These are phyloP conservation scores for Cladosporium halotolerans DNA, from an alignment of 2,329 filamentous ascomycete genomes.

Conservation along the genomic window DNA sequence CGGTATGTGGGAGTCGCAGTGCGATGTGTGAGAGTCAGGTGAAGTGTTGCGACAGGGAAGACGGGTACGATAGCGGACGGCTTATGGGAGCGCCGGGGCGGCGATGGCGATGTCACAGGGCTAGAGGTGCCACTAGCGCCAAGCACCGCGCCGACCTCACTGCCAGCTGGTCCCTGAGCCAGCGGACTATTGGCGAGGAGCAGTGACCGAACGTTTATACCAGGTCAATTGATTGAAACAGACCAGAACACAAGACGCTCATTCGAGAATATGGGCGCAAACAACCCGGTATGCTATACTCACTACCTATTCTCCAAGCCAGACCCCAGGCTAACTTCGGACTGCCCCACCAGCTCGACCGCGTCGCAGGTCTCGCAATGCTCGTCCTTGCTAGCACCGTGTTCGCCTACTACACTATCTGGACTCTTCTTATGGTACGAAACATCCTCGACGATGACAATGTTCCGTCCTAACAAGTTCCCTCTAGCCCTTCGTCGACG, in stretches of 20 bases:
- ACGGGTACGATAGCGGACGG: not conserved
- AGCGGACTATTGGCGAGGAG: not conserved
- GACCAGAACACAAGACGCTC: not conserved
- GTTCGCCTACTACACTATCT: slow-evolving; percentile 92
- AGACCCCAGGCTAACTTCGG: not conserved
- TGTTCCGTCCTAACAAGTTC: not conserved
- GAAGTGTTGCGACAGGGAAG: not conserved
- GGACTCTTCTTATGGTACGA: slow-evolving; percentile 92
- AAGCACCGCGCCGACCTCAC: not conserved
- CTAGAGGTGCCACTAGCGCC: not conserved
- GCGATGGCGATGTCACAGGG: slow-evolving; percentile 4
- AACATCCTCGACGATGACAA: not conserved
- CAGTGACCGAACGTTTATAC: not conserved
- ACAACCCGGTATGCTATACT: slow-evolving; percentile 10
- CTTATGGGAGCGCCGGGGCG: not conserved
- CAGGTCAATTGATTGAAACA: not conserved
- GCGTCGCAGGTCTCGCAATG: slow-evolving; percentile 71
- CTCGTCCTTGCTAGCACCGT: slow-evolving; percentile 65
- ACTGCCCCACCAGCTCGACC: slow-evolving; percentile 66
- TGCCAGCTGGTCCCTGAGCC: slow-evolving; percentile 5
- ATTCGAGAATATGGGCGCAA: slow-evolving; percentile 11
- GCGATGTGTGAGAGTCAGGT: not conserved
- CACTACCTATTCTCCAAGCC: not conserved
- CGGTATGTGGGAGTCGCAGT: not conserved
- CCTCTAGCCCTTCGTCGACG: slow-evolving; percentile 86